These are phyloP conservation scores for Arctium minus DNA, from an alignment of 129 eudicot species.

Conservation along the genomic window DNA sequence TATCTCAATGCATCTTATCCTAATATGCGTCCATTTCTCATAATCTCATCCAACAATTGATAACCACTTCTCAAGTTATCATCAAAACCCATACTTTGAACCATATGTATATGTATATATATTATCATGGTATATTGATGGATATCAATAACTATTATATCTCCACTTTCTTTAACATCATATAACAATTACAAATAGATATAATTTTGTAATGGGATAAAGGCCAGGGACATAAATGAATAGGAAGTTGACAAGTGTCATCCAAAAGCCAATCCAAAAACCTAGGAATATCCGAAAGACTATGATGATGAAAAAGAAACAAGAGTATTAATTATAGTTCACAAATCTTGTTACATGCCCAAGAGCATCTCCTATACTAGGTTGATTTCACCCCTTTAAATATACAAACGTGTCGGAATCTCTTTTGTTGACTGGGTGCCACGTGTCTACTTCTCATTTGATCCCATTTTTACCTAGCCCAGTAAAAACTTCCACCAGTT, in stretches of 20 bases:
- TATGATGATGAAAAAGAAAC: neutral
- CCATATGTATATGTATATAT: no score
- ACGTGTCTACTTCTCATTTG: constrained; percentile 13
- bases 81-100: no score
- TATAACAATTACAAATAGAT: neutral
- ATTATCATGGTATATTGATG: no score
- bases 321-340: neutral
- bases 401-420: constrained; percentile 8
- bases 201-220: neutral
- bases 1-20: no score
- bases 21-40: no score
- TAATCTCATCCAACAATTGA: no score
- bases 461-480: neutral
- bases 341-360: constrained; percentile 13
- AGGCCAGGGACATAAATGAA: constrained; percentile 22
- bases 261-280: neutral
- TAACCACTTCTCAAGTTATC: no score
- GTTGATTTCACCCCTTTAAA: constrained; percentile 15
- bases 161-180: neutral
- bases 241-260: constrained; percentile 24
- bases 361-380: constrained; percentile 22
- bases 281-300: constrained; percentile 17
- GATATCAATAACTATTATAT: neutral
- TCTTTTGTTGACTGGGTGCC: constrained; percentile 23
- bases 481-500: constrained; percentile 1